Evolutionary conservation across 2,329 filamentous ascomycete species (phyloP).

Genomic region (Coleophoma cylindrospora): DNA sequence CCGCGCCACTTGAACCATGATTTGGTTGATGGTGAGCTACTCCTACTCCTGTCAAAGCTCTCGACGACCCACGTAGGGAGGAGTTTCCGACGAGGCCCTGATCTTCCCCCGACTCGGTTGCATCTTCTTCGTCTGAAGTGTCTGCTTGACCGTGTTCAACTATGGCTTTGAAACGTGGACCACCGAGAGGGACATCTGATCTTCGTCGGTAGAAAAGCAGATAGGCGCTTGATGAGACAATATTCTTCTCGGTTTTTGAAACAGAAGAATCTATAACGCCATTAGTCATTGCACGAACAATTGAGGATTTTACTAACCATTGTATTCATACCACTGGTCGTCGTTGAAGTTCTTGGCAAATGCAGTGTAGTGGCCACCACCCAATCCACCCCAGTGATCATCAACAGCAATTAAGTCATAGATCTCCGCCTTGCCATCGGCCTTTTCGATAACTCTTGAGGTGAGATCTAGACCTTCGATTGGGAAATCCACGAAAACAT

Average conservation of each 20-base stretch:
- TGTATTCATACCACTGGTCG: slow-evolving; percentile 91
- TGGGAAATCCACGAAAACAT: slow-evolving; percentile 87
- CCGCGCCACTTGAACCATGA: slow-evolving; percentile 43
- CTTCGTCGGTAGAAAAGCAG: slow-evolving; percentile 93
- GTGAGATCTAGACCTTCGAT: slow-evolving; percentile 81
- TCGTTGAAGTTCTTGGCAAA: slow-evolving; percentile 91
- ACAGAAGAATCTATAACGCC: slow-evolving; percentile 68
- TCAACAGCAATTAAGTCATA: slow-evolving; percentile 96
- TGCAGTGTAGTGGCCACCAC: slow-evolving; percentile 94
- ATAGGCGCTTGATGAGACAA: slow-evolving; percentile 78
- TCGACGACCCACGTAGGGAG: slow-evolving; percentile 88
- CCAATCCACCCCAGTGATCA: slow-evolving; percentile 89
- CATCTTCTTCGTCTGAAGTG: slow-evolving; percentile 28
- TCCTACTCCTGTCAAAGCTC: slow-evolving; percentile 75
- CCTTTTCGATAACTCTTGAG: slow-evolving; percentile 71
- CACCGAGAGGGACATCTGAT: slow-evolving; percentile 72
- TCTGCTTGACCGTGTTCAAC: slow-evolving; percentile 51
- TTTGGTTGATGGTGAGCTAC: slow-evolving; percentile 63
- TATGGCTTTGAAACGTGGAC: slow-evolving; percentile 67
- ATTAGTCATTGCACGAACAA: slow-evolving; percentile 24
- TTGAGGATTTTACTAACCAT: slow-evolving; percentile 58
- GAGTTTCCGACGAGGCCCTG: slow-evolving; percentile 77
- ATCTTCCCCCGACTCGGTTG: slow-evolving; percentile 69
- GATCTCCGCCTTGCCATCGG: slow-evolving; percentile 74
- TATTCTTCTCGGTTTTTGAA: slow-evolving; percentile 52